Conservation (phyloP, 805 yeast genomes). For the Yamadazyma paraphyllophila region DNA sequence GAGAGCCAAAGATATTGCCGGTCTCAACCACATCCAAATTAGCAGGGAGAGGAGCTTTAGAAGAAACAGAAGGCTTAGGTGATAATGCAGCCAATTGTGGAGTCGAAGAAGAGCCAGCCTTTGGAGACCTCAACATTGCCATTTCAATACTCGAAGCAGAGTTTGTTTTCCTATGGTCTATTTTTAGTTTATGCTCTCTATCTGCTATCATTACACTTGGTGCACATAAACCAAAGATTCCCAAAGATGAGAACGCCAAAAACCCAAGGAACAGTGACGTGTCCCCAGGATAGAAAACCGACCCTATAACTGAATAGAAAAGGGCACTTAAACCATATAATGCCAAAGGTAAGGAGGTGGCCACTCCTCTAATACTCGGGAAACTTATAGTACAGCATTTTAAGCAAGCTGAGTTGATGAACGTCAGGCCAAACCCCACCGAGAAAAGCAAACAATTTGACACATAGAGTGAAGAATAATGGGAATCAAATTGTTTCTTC, state of each 20-base stretch:
- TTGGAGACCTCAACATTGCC: conserved; percentile 9
- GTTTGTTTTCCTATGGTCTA: conserved; percentile 4
- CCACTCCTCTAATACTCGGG: conserved; percentile 67
- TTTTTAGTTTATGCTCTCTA: conserved; percentile 22
- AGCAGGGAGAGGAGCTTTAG: background rate
- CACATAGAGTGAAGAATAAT: conserved; percentile 35
- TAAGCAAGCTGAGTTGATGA: conserved; percentile 60
- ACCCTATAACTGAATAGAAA: conserved; percentile 57
- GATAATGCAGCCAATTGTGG: conserved; percentile 1
- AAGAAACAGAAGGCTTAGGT: background rate
- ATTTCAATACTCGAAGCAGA: conserved; percentile 12
- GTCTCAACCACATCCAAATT: conserved; percentile 16
- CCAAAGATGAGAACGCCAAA: conserved; percentile 41
- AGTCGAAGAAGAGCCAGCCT: background rate
- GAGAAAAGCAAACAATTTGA: conserved; percentile 48
- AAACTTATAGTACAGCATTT: conserved; percentile 72
- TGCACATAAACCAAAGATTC: conserved; percentile 41
- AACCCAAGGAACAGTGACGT: conserved; percentile 54
- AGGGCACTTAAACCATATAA: conserved; percentile 75
- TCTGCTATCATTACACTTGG: conserved; percentile 48
- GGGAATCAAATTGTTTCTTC: conserved; percentile 47
- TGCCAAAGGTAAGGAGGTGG: conserved; percentile 73
- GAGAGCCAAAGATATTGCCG: conserved; percentile 10
- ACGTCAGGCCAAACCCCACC: conserved; percentile 71
- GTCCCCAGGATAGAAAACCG: conserved; percentile 53